Evolutionary conservation across 108 stramenopile genomes (phyloP).

Genomic region (Fragilariopsis cylindrus): DNA sequence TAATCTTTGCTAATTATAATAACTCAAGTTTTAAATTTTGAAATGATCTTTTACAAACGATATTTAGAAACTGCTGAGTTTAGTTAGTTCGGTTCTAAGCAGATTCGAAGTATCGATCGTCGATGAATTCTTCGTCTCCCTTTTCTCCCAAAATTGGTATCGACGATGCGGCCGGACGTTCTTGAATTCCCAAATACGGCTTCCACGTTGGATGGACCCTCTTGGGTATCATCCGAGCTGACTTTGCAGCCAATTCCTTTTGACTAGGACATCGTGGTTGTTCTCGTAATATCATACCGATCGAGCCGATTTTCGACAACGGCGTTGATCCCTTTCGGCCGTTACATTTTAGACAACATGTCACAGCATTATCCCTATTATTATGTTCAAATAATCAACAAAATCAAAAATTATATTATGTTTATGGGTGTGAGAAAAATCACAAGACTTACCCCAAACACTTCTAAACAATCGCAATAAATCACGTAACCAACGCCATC

Average conservation of each 20-base stretch:
- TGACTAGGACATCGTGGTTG: slow-evolving; percentile 58
- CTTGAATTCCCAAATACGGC: slow-evolving; percentile 59
- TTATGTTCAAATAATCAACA: not conserved
- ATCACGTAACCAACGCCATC: not conserved
- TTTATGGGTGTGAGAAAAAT: not conserved
- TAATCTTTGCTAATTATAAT: no score
- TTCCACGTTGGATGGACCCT: slow-evolving; percentile 81
- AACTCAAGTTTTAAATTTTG: no score
- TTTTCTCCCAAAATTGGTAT: not conserved
- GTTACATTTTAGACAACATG: slow-evolving; percentile 78
- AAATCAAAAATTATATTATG: not conserved
- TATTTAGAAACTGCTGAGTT: no score
- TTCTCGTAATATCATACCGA: slow-evolving; percentile 67
- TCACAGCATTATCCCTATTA: slow-evolving; percentile 78
- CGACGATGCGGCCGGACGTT: slow-evolving; percentile 6
- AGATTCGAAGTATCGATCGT: slow-evolving; percentile 35
- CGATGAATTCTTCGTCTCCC: slow-evolving; percentile 38
- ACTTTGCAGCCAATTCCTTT: slow-evolving; percentile 61
- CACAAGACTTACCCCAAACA: not conserved
- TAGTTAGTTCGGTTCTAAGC: not conserved
- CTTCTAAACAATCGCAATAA: not conserved
- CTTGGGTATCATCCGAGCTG: slow-evolving; percentile 71
- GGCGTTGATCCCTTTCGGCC: slow-evolving; percentile 72
- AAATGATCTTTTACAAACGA: no score
- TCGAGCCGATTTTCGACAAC: slow-evolving; percentile 38